Percentiles rank a stretch among this genome's conserved stretches.
phyloP scores from a whole-genome alignment of 2,329 filamentous ascomycete species.

The Karstenula rhodostoma region DNA sequence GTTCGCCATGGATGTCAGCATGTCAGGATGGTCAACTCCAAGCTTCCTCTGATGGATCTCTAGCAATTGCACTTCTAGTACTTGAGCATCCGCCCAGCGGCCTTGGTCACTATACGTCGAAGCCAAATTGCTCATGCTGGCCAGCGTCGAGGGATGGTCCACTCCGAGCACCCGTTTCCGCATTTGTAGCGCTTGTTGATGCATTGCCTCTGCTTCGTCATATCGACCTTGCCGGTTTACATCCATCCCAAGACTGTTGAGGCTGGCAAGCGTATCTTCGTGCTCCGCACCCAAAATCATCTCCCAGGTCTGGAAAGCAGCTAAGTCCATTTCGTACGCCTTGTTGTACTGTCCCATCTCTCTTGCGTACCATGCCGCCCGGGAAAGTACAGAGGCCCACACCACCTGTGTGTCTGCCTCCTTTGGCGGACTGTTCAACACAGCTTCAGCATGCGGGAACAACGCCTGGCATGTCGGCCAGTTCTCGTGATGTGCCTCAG shows the following conservation, averaged over 20 bases:
- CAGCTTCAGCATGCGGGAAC: constrained; percentile 18
- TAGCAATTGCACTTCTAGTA: too few relatives aligned
- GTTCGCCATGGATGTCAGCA: too few relatives aligned
- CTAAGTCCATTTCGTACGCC: constrained; percentile 6
- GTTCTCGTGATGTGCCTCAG: constrained; percentile 10
- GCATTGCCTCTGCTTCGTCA: not conserved
- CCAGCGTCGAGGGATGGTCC: not conserved
- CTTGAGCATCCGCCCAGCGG: too few relatives aligned
- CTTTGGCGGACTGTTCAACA: constrained; percentile 1
- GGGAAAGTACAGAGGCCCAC: constrained; percentile 14
- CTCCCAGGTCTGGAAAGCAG: constrained; percentile 4
- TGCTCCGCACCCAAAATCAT: constrained; percentile 3
- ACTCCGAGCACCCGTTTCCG: not conserved
- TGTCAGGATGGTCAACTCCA: too few relatives aligned
- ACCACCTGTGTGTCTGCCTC: constrained; percentile 6
- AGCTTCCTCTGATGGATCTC: too few relatives aligned
- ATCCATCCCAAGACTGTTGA: not conserved
- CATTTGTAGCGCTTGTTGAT: not conserved
- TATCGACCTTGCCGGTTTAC: not conserved
- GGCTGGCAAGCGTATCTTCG: not conserved
- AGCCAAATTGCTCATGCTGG: not conserved
- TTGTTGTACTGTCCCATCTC: constrained; percentile 4
- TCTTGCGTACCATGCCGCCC: not conserved
- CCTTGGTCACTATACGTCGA: not conserved
- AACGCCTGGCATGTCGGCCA: constrained; percentile 16